These are phyloP conservation scores for Myotisia sp. DNA, from an alignment of 2,329 filamentous ascomycete species.

Conservation along the genomic window DNA sequence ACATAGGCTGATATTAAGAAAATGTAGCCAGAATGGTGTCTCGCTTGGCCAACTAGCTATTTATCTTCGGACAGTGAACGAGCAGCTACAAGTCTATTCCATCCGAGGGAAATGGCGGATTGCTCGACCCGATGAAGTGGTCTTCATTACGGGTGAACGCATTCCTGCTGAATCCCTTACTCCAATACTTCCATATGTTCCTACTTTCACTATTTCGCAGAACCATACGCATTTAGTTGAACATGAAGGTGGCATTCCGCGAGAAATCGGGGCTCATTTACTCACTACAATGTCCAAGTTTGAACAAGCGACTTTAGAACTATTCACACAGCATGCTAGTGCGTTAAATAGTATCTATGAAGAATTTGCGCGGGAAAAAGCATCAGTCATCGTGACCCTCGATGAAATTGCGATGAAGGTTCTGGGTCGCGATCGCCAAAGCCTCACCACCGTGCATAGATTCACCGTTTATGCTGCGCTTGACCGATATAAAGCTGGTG, in stretches of 20 bases:
- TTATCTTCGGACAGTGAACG: slow-evolving; percentile 28
- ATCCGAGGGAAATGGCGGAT: slow-evolving; percentile 31
- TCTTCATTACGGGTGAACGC: slow-evolving; percentile 38
- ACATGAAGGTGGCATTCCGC: slow-evolving; percentile 30
- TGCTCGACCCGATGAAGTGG: slow-evolving; percentile 24
- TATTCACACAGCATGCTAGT: slow-evolving; percentile 23
- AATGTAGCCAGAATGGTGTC: slow-evolving; percentile 9
- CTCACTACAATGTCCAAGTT: slow-evolving; percentile 24
- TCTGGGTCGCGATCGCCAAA: slow-evolving; percentile 18
- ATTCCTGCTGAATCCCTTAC: slow-evolving; percentile 32
- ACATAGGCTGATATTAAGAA: slow-evolving; percentile 7
- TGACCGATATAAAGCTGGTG: slow-evolving; percentile 21
- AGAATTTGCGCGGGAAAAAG: slow-evolving; percentile 24
- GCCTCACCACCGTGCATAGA: slow-evolving; percentile 20
- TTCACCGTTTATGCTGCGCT: slow-evolving; percentile 25
- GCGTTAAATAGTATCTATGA: slow-evolving; percentile 27
- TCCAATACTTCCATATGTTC: slow-evolving; percentile 39
- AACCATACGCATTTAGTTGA: slow-evolving; percentile 21
- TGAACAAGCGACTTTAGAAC: slow-evolving; percentile 19
- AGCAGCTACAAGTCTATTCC: slow-evolving; percentile 32
- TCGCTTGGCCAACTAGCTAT: slow-evolving; percentile 22
- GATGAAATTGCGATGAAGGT: slow-evolving; percentile 26
- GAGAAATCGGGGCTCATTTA: slow-evolving; percentile 23
- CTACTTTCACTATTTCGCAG: slow-evolving; percentile 20
- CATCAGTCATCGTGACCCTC: slow-evolving; percentile 22